Conservation (phyloP, 345 rosid genomes). For the Citrus maxima region DNA sequence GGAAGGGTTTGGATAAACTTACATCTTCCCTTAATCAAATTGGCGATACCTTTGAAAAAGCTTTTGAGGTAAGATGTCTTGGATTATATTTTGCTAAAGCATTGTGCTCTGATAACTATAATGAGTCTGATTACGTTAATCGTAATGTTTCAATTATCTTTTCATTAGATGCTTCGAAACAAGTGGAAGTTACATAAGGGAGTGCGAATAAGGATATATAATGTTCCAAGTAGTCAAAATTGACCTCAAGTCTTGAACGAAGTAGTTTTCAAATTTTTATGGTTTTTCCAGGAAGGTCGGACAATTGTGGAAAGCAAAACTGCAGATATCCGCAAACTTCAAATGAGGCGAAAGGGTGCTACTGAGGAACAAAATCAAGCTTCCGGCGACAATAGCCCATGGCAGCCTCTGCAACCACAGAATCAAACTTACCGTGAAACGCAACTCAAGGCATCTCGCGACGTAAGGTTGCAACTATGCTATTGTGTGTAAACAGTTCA, state of each 20-base stretch:
- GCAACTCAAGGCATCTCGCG: conserved; percentile 99
- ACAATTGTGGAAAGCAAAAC: conserved; percentile 78
- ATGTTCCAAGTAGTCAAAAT: background rate
- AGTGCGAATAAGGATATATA: background rate
- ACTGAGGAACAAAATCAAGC: conserved; percentile 37
- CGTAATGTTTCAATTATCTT: background rate
- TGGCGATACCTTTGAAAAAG: conserved; percentile 89
- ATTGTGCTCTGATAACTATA: background rate
- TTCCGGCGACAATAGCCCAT: conserved; percentile 39
- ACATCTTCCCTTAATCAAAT: conserved; percentile 76
- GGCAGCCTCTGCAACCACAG: conserved; percentile 43
- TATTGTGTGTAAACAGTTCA: conserved; percentile 38
- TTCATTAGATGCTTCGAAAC: background rate
- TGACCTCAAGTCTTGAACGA: background rate
- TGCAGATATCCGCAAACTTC: conserved; percentile 69
- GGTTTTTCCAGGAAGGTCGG: conserved; percentile 68
- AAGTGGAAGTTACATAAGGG: background rate
- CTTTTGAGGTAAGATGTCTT: conserved; percentile 51
- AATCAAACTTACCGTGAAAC: conserved; percentile 59
- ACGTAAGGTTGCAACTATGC: conserved; percentile 79
- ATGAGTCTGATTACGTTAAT: background rate
- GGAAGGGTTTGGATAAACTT: conserved; percentile 73
- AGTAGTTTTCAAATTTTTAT: background rate
- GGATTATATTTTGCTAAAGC: background rate
- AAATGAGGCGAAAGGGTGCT: conserved; percentile 62